These are phyloP conservation scores for Tricholoma sp. DNA, from an alignment of 768 basidiomycete species.

Conservation along the genomic window DNA sequence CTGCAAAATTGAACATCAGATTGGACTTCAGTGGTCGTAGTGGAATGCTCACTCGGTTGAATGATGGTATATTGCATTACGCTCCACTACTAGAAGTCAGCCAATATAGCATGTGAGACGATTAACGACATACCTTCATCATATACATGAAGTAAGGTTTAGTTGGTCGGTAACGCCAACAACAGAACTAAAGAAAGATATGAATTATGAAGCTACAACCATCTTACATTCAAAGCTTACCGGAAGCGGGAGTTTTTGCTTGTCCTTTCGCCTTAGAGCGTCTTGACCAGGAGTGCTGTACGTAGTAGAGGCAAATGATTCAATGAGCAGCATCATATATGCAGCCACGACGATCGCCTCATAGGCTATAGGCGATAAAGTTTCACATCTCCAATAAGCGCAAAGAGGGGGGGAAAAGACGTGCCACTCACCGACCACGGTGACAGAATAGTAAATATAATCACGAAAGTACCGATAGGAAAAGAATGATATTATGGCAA, in stretches of 20 bases:
- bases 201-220: neutral
- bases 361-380: neutral
- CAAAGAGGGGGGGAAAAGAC: neutral
- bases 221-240: neutral
- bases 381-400: too few relatives aligned
- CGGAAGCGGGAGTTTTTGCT: neutral
- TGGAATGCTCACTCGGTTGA: conserved; percentile 33
- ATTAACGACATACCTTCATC: conserved; percentile 51
- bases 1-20: conserved; percentile 17
- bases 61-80: conserved; percentile 85
- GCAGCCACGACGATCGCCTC: neutral
- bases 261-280: neutral
- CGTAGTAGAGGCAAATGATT: neutral
- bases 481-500: neutral
- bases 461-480: neutral
- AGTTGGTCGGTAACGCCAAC: conserved; percentile 72
- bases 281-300: neutral
- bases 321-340: neutral
- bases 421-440: neutral
- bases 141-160: conserved; percentile 89
- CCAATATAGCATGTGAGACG: neutral
- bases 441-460: neutral
- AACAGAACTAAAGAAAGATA: conserved; percentile 57
- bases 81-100: conserved; percentile 50
- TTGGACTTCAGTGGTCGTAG: neutral